phyloP scores from a whole-genome alignment of 169 alveolate species.

The Miamiensis avidus region DNA sequence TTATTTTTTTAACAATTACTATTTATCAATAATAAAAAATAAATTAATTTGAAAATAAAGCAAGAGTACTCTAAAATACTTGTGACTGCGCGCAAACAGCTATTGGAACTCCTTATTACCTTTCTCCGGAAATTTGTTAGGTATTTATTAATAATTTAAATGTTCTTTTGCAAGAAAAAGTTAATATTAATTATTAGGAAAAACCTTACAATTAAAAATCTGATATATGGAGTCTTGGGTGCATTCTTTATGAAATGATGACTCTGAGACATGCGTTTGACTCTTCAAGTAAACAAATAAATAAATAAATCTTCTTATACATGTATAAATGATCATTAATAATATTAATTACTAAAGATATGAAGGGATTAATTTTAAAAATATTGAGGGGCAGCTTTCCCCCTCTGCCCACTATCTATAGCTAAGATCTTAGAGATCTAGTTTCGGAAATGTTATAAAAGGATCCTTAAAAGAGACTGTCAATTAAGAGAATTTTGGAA shows the following conservation, averaged over 20 bases:
- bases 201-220: constrained; percentile 73
- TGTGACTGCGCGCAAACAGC: constrained; percentile 80
- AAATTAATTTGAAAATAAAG: constrained; percentile 38
- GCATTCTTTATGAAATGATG: constrained; percentile 81
- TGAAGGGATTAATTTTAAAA: constrained; percentile 78
- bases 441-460: constrained; percentile 77
- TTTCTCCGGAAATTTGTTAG: constrained; percentile 88
- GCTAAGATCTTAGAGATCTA: constrained; percentile 63
- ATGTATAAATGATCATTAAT: constrained; percentile 40
- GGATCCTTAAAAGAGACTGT: constrained; percentile 77
- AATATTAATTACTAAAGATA: constrained; percentile 12
- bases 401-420: constrained; percentile 69
- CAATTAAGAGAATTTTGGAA: constrained; percentile 70
- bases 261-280: constrained; percentile 77
- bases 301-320: constrained; percentile 20
- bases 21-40: constrained; percentile 31
- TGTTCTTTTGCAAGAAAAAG: constrained; percentile 35
- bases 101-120: constrained; percentile 90
- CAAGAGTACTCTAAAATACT: constrained; percentile 57
- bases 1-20: too few species aligned
- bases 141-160: constrained; percentile 34
- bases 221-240: constrained; percentile 87
- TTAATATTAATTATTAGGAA: constrained; percentile 44
- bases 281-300: constrained; percentile 55
- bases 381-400: constrained; percentile 82